These are phyloP conservation scores for Silene conica DNA, from an alignment of 148 eudicot genomes.

Conservation along the genomic window DNA sequence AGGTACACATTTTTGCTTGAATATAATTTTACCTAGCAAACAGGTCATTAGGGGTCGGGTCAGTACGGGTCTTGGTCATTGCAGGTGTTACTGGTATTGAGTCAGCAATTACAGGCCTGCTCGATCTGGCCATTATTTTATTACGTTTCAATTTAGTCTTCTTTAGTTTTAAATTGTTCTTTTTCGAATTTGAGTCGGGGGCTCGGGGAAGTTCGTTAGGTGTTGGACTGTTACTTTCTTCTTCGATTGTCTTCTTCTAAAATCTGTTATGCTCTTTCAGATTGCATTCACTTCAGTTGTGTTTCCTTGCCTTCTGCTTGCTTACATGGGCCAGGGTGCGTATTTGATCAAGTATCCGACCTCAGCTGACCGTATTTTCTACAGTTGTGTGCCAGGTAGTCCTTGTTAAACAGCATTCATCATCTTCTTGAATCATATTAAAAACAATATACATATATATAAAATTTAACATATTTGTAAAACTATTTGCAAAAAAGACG, in stretches of 20 bases:
- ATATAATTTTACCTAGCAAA: neutral
- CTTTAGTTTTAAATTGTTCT: no score
- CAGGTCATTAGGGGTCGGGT: neutral
- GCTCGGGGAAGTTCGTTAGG: no score
- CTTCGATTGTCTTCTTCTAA: slow-evolving; percentile 2
- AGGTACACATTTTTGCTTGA: slow-evolving; percentile 40
- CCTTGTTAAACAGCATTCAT: neutral
- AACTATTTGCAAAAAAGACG: slow-evolving; percentile 38
- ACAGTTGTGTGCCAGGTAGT: slow-evolving; percentile 81
- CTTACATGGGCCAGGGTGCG: slow-evolving; percentile 97
- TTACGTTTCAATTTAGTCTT: neutral
- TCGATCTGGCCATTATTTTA: neutral
- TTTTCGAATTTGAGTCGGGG: no score
- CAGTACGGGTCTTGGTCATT: no score
- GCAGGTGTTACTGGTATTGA: neutral
- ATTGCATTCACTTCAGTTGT: slow-evolving; percentile 84
- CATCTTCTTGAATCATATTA: slow-evolving; percentile 3
- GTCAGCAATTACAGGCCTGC: neutral
- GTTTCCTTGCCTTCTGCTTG: slow-evolving; percentile 91
- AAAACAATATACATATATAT: neutral
- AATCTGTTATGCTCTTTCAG: slow-evolving; percentile 35
- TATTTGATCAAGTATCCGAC: slow-evolving; percentile 57
- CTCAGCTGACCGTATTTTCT: slow-evolving; percentile 56
- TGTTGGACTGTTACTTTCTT: slow-evolving; percentile 10
- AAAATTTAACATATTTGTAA: slow-evolving; percentile 9